A percentile compares a stretch with the other conserved stretches of the same genome.
Evolutionary conservation across 129 eudicot species (phyloP).

Genomic region (Silybum marianum): DNA sequence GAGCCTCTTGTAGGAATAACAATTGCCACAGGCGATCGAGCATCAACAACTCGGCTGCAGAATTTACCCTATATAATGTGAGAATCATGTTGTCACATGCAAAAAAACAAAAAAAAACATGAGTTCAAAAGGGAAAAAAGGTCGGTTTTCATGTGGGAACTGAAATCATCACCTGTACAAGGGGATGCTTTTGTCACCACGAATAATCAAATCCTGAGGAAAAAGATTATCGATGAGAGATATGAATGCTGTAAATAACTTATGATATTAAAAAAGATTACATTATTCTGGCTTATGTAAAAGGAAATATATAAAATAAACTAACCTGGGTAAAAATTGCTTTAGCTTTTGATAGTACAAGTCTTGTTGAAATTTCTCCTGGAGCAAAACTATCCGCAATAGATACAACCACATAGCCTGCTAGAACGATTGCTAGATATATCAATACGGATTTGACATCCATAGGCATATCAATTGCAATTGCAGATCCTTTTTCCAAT

Average conservation of each 20-base stretch:
- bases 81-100: constrained; percentile 18
- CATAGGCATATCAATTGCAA: constrained; percentile 99
- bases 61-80: constrained; percentile 24
- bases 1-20: constrained; percentile 69
- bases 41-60: constrained; percentile 90
- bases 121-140: constrained; percentile 19
- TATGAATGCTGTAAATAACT: neutral
- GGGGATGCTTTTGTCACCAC: constrained; percentile 74
- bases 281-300: neutral
- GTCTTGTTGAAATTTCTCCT: constrained; percentile 77
- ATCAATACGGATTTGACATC: constrained; percentile 82
- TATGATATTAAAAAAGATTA: neutral
- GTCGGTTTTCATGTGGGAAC: neutral
- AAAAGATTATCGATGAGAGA: neutral
- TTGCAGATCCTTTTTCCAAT: constrained; percentile 74
- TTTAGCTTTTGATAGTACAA: constrained; percentile 67
- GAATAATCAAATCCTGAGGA: constrained; percentile 68
- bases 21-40: constrained; percentile 79
- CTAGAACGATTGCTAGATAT: constrained; percentile 87
- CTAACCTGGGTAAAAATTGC: constrained; percentile 93
- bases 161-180: constrained; percentile 66
- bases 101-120: neutral
- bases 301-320: constrained; percentile 5
- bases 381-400: constrained; percentile 97
- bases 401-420: constrained; percentile 86